phyloP scores from a whole-genome alignment of 164 flowering plant genomes.

The Umbellularia californica region DNA sequence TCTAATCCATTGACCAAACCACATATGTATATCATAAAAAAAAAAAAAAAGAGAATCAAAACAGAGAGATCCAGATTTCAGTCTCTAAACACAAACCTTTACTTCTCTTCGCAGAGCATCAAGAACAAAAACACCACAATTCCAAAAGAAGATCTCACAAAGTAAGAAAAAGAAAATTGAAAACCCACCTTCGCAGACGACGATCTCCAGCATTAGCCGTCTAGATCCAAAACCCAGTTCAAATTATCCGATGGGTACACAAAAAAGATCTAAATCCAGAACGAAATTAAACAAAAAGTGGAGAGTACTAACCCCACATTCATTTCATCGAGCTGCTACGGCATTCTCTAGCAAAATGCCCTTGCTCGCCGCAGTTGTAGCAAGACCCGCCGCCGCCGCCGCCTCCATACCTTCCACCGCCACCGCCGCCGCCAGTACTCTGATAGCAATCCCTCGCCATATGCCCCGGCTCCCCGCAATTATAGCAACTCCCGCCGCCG shows the following conservation, averaged over 20 bases:
- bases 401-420: neutral
- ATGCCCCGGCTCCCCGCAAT: conserved; percentile 32
- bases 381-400: conserved; percentile 14
- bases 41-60: neutral
- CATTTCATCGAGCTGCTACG: conserved; percentile 10
- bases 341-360: conserved; percentile 26
- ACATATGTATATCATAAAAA: conserved; percentile 2
- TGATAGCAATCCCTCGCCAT: conserved; percentile 33
- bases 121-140: neutral
- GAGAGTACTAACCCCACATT: neutral
- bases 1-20: conserved; percentile 13
- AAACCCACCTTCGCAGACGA: neutral
- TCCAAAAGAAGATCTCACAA: neutral
- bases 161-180: neutral
- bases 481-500: conserved; percentile 8
- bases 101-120: neutral
- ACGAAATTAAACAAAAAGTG: neutral
- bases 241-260: conserved; percentile 8
- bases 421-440: conserved; percentile 3
- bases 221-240: neutral
- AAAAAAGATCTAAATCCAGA: neutral
- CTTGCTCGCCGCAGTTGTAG: conserved; percentile 19
- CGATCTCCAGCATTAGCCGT: neutral
- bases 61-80: neutral
- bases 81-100: conserved; percentile 6